A percentile compares a stretch with the other conserved stretches of the same genome.
These are phyloP conservation scores for Ophiostoma sp. DNA, from an alignment of 2,329 filamentous ascomycete genomes.

Conservation along the genomic window DNA sequence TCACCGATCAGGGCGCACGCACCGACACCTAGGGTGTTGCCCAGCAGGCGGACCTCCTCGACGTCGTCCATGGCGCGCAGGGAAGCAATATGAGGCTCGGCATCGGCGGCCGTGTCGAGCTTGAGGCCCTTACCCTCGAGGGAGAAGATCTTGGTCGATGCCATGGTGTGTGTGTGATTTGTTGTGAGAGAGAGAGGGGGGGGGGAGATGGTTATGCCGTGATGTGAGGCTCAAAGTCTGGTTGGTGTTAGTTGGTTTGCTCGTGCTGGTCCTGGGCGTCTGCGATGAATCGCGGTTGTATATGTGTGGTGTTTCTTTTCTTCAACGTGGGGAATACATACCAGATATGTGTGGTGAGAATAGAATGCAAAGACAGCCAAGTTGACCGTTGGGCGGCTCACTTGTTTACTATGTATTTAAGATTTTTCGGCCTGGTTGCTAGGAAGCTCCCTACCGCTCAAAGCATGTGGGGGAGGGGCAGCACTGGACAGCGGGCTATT, in stretches of 20 bases:
- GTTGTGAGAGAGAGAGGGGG: conserved; percentile 21
- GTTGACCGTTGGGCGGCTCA: neutral
- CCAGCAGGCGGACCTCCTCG: conserved; percentile 79
- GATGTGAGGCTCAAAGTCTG: neutral
- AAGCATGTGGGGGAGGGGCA: conserved; percentile 24
- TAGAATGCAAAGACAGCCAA: neutral
- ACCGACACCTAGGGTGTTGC: conserved; percentile 87
- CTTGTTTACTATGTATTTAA: conserved; percentile 19
- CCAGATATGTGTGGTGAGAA: neutral
- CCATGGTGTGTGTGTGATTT: conserved; percentile 39
- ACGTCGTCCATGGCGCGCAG: conserved; percentile 67
- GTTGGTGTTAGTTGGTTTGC: neutral
- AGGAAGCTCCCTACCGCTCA: conserved; percentile 17
- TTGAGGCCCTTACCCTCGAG: conserved; percentile 89
- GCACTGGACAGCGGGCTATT: conserved; percentile 7
- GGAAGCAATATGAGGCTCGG: conserved; percentile 74
- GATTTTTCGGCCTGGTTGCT: conserved; percentile 24
- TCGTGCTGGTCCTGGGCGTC: neutral
- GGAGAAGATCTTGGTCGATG: conserved; percentile 67
- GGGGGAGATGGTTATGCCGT: neutral
- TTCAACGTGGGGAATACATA: neutral
- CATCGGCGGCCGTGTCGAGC: conserved; percentile 80
- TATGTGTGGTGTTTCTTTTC: neutral
- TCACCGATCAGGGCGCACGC: conserved; percentile 81
- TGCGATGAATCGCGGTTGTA: neutral